A percentile compares a stretch with the other conserved stretches of the same genome.
Evolutionary conservation across 2,329 filamentous ascomycete species (phyloP).

Genomic region (Cryphonectria japonica): DNA sequence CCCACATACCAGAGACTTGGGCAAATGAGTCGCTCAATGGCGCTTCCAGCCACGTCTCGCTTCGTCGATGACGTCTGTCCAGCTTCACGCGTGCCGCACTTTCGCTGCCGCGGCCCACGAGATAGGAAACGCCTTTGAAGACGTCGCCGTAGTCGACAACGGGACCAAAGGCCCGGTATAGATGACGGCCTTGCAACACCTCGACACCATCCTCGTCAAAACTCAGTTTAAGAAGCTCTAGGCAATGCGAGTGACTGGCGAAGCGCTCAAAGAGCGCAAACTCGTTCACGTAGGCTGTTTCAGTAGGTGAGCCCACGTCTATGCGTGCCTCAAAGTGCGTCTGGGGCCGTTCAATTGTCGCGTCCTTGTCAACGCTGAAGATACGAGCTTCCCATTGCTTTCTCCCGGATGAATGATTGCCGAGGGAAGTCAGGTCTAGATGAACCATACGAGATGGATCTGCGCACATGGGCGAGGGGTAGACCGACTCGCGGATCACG

Average conservation of each 20-base stretch:
- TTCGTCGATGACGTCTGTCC: neutral
- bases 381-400: too few species aligned
- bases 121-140: conserved; percentile 38
- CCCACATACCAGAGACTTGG: conserved; percentile 43
- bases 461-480: too few species aligned
- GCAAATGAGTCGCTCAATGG: conserved; percentile 38
- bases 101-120: conserved; percentile 37
- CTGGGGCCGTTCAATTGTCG: neutral
- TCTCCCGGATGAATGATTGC: too few species aligned
- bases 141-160: conserved; percentile 41
- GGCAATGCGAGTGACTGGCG: conserved; percentile 37
- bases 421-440: too few species aligned
- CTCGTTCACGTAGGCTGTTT: neutral
- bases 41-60: conserved; percentile 34
- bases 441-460: too few species aligned
- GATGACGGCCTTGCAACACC: conserved; percentile 39
- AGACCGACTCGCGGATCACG: too few species aligned
- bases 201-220: conserved; percentile 36
- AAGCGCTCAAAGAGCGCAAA: conserved; percentile 41
- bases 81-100: conserved; percentile 37
- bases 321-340: conserved; percentile 2
- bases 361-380: too few species aligned
- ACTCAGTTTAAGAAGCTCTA: conserved; percentile 34
- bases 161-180: conserved; percentile 43
- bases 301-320: neutral